Base-by-base conservation (phyloP, 208 protist genomes). In the Histomonas meleagridis region DNA sequence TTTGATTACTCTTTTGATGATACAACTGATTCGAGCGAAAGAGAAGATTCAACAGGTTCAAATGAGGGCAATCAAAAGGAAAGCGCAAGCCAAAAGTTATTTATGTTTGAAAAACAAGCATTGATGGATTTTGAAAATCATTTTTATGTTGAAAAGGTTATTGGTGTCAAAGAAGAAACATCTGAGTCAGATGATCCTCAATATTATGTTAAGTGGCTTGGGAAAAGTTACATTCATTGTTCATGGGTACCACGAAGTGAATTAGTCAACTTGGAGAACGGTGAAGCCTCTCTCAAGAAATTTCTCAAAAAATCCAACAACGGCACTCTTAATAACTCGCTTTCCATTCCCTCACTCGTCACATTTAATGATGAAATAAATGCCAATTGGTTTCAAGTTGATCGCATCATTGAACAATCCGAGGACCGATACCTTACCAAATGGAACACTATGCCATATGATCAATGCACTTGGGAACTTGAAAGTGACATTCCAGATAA, bases 401-500 rank as follows among this genome's bases (percentile, higher is more conserved):
- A 76, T 4, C 2, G 65, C 4, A 43, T 76, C 9, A 35, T 76
- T 43, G 65, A 35, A 16, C 7, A 65, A 10, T 4, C 21, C 7
- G 60, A 76, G 21, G 23, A n/a, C 60, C 16, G n/a, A 26, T 95
- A 95, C 76, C 60, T 95, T 3, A 94, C 96, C 12, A 95, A 96
- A 69, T 95, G 95, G 95, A 94, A 93, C 32, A 91, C 78, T 1
- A n/a, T 93, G 32, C 92, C 92, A 53, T 96, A 96, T 86, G 62
- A 55, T 40, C 90, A 95, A 51, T 86, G 70, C 23, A 96, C 95
- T 21, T 96, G 95, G 95, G 95, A 96, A 18, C 5, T 46, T 16
- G 9, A 2, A 26, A 35, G 43, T 12, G 65, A 76, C 35, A 76
- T 76, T 26, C 18, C 65, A 43, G 65, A 76, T 38, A 46, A 76